A percentile compares a stretch with the other conserved stretches of the same genome.
These are phyloP conservation scores for Pseudogymnoascus sp. DNA, from an alignment of 2,329 filamentous ascomycete genomes.

Conservation along the genomic window DNA sequence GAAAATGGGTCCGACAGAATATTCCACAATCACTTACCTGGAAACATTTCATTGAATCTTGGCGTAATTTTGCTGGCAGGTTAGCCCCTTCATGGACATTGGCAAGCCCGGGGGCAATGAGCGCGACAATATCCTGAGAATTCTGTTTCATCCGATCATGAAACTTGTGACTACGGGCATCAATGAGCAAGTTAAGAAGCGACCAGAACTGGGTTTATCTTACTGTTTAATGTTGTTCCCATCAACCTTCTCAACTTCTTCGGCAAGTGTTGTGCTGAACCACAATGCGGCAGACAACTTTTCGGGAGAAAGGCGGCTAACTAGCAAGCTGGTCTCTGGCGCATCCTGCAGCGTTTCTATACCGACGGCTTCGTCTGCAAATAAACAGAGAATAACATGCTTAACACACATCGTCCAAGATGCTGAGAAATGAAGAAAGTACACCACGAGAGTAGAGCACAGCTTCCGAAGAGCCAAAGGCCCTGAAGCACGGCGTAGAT, in stretches of 20 bases:
- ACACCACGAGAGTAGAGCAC: constrained; percentile 68
- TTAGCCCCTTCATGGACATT: constrained; percentile 35
- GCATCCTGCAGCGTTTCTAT: constrained; percentile 41
- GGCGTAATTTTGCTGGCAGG: constrained; percentile 37
- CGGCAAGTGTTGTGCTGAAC: constrained; percentile 56
- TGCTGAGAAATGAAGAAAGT: constrained; percentile 62
- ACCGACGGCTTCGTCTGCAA: constrained; percentile 37
- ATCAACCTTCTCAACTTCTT: constrained; percentile 62
- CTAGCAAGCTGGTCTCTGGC: constrained; percentile 37
- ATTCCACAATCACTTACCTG: constrained; percentile 39
- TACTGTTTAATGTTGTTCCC: constrained; percentile 51
- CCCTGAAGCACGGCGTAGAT: constrained; percentile 44
- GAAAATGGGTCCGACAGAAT: constrained; percentile 13
- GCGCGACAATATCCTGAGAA: constrained; percentile 40
- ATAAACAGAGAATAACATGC: constrained; percentile 55
- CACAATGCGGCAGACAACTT: constrained; percentile 54
- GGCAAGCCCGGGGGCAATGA: constrained; percentile 37
- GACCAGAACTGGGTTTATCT: constrained; percentile 18
- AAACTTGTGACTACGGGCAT: constrained; percentile 32
- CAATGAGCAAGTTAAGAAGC: constrained; percentile 7
- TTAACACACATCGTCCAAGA: constrained; percentile 59
- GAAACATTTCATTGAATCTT: constrained; percentile 53
- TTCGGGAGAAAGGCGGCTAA: constrained; percentile 39
- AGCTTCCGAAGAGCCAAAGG: constrained; percentile 64
- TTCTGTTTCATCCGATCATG: constrained; percentile 46